A percentile compares a stretch with the other conserved stretches of the same genome.
Conservation (phyloP, 768 basidiomycete genomes). For the Kwoniella sp. region DNA sequence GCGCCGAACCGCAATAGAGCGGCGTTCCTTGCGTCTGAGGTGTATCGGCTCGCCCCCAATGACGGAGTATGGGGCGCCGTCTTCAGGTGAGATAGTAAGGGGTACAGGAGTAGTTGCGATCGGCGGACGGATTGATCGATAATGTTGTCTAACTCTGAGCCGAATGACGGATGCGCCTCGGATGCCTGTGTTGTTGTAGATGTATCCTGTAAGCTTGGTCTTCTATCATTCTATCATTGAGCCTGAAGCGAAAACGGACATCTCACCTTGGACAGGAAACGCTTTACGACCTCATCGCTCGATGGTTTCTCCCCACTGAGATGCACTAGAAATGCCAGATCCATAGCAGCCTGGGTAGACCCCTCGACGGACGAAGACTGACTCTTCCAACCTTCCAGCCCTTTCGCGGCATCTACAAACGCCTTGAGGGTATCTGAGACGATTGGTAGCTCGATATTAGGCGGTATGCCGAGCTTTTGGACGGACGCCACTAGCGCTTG, state of each 20-base stretch:
- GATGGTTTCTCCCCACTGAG: conserved; percentile 23
- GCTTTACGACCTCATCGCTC: conserved; percentile 18
- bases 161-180: background rate
- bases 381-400: conserved; percentile 37
- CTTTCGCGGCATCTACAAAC: conserved; percentile 29
- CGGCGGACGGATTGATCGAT: conserved; percentile 33
- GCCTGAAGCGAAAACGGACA: background rate
- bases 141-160: conserved; percentile 18
- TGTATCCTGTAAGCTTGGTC: background rate
- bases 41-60: background rate
- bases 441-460: conserved; percentile 13
- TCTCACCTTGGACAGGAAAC: conserved; percentile 31
- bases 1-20: conserved; percentile 37
- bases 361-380: conserved; percentile 6
- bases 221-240: no score
- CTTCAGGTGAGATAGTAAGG: conserved; percentile 31
- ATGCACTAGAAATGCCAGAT: conserved; percentile 40
- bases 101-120: conserved; percentile 40
- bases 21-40: conserved; percentile 20
- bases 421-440: conserved; percentile 25
- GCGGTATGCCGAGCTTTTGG: conserved; percentile 39
- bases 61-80: background rate
- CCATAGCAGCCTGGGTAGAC: conserved; percentile 35
- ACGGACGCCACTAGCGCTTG: conserved; percentile 32
- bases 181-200: background rate